Percentiles rank a stretch among this genome's conserved stretches.
phyloP scores from a whole-genome alignment of 139 green algal species.

The Nannochloris sp. region DNA sequence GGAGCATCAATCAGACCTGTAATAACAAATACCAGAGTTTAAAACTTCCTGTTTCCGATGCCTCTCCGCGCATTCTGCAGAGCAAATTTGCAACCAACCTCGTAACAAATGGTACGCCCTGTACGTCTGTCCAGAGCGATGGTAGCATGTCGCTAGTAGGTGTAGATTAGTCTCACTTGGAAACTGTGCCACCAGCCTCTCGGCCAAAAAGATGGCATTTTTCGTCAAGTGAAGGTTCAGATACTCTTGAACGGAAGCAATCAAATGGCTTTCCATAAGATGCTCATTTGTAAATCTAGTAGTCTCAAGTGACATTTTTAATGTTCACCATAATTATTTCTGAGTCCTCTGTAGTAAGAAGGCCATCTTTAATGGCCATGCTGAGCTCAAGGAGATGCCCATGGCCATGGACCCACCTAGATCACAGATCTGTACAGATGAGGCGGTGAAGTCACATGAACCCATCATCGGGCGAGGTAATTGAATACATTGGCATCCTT shows the following conservation, averaged over 20 bases:
- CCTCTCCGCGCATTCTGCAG: not conserved
- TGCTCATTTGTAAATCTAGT: not conserved
- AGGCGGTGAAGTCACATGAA: too few relatives aligned
- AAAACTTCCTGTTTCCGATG: not conserved
- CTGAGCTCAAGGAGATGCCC: too few relatives aligned
- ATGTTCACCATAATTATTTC: too few relatives aligned
- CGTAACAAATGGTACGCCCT: conserved; percentile 65
- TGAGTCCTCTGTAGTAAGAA: too few relatives aligned
- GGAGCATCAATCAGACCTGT: conserved; percentile 32
- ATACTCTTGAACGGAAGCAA: conserved; percentile 47
- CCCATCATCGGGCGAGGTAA: too few relatives aligned
- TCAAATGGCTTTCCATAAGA: conserved; percentile 32
- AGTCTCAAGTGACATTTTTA: too few relatives aligned
- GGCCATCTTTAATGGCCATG: too few relatives aligned
- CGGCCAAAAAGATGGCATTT: conserved; percentile 75
- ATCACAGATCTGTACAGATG: too few relatives aligned
- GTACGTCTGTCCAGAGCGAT: conserved; percentile 60
- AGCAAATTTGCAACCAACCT: conserved; percentile 22
- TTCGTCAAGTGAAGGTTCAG: conserved; percentile 56
- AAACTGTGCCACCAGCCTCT: conserved; percentile 66
- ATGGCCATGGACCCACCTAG: too few relatives aligned
- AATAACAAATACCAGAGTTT: not conserved
- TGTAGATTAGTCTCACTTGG: conserved; percentile 67
- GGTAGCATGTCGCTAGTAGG: conserved; percentile 77
- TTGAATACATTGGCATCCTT: too few relatives aligned